Base-by-base conservation (phyloP, 768 basidiomycete genomes). In the Suillus weaverae region DNA sequence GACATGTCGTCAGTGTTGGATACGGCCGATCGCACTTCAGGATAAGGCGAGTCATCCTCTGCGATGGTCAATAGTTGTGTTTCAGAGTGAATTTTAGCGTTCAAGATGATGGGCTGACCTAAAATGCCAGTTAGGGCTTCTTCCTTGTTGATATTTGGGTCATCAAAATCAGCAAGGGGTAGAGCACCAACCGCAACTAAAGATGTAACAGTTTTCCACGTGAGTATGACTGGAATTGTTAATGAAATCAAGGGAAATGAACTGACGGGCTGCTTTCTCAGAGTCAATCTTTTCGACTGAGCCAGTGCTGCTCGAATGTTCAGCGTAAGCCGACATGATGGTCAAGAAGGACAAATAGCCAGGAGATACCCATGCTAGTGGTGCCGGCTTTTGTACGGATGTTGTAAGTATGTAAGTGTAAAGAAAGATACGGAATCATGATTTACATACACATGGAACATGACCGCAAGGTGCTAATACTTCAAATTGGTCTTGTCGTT, bases 41-140 rank as follows among this genome's bases (percentile, higher is more conserved):
- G 81, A 66, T 85, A 85, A 4, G 84, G 84, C 3, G 83, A 84
- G 70, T 85, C 84, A 62, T 84, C 81, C 70, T 77, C 78, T 72
- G 62, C 5, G 43, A 35, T 18, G 68, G 64, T 11, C 66, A 65
- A 35, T 53, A 61, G 22, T 38, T 11, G 26, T 7, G 2, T 26
- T 26, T 33, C 32, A 22, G 20, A 16, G 22, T 44, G 26, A 38
- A 5, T 8, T 39, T 9, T 5, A 32, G 32, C 5, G 0, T 2
- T 35, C 6, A 3, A 16, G 9, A 18, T 30, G 57, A 43, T 11
- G 20, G 18, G 22, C 57, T 32, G 8, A 61, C 57, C 62, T 39
- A 63, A 18, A 43, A 61, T 22, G 26, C 62, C 62, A 43, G 57
- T 20, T 35, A 63, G 30, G 4, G 57, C 79, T 70, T 65, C 63